phyloP scores from a whole-genome alignment of 2,329 filamentous ascomycete species.

The Elsinoe perseae region DNA sequence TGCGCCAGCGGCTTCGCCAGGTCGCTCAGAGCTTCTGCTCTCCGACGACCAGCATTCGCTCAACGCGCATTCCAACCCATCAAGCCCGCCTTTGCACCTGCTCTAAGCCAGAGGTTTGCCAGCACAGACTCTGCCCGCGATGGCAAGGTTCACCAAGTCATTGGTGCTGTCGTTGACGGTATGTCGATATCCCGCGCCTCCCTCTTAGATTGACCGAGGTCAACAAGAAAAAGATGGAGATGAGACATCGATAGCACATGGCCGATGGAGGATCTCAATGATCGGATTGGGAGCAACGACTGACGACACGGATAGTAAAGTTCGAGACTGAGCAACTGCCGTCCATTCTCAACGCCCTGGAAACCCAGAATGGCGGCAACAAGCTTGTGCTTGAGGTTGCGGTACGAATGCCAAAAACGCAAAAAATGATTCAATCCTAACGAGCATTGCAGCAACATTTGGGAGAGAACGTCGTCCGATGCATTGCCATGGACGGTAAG shows the following conservation, averaged over 20 bases:
- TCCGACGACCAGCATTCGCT: slow-evolving; percentile 45
- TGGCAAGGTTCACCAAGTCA: slow-evolving; percentile 72
- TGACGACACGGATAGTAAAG: slow-evolving; percentile 60
- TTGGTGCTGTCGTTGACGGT: slow-evolving; percentile 99
- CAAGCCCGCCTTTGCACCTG: slow-evolving; percentile 51
- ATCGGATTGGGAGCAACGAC: slow-evolving; percentile 2
- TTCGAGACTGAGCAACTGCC: slow-evolving; percentile 92
- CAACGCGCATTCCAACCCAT: slow-evolving; percentile 51
- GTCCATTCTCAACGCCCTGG: slow-evolving; percentile 93
- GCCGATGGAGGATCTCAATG: neutral
- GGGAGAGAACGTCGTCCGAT: slow-evolving; percentile 97
- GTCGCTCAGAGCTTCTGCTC: slow-evolving; percentile 54
- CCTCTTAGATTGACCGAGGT: slow-evolving; percentile 3
- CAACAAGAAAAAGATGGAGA: slow-evolving; percentile 2
- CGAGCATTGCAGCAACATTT: slow-evolving; percentile 74
- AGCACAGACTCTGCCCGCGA: slow-evolving; percentile 49
- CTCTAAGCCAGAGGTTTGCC: slow-evolving; percentile 54
- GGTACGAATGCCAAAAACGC: slow-evolving; percentile 51
- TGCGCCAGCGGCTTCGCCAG: slow-evolving; percentile 56
- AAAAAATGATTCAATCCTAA: slow-evolving; percentile 22
- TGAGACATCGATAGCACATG: neutral
- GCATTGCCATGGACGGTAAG: slow-evolving; percentile 99
- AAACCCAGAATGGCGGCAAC: slow-evolving; percentile 82
- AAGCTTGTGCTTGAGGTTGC: slow-evolving; percentile 95
- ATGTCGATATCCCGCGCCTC: slow-evolving; percentile 35